Evolutionary conservation across 148 eudicot genomes (phyloP), one percentile per base, ranked within the genome.

Genomic region (Hydrangea macrophylla): DNA sequence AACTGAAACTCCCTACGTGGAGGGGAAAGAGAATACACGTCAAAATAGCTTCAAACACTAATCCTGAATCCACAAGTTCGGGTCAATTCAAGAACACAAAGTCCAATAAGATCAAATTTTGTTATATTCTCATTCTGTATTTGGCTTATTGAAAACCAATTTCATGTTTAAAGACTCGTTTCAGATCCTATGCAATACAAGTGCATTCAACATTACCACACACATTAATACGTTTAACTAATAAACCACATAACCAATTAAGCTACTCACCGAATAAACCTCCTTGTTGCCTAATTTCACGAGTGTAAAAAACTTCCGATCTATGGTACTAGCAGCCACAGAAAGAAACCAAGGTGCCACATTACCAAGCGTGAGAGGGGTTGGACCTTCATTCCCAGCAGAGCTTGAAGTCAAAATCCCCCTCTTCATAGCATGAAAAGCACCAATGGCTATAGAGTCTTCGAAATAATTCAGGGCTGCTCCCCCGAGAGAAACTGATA

Each of bases 291-390:
- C 68, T 18, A 64, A 18, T 5, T 25, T 24, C 13, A 64, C 39
- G 7, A 17, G 17, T 13, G 68, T 50, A 4, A 17, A 1, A 15
- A 64, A 64, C 15, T 27, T 44, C 5, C 68, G 33, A n/a, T 48
- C 68, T n/a, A 48, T 64, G 56, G 68, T 64, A 56, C 68, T 64
- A 28, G 68, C 68, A 18, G 68, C 68, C 1, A 64, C 68, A 0
- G 56, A 45, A 7, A 64, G 68, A 44, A 20, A 64, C 68, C 68
- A 64, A 0, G 68, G 55, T n/a, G 56, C 22, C 1, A 27, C 11
- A 8, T 15, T 64, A 6, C 37, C 12, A 12, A 28, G 7, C 23
- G 68, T 27, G 12, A 0, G 24, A 8, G 48, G 3, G 5, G 10
- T 18, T 3, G 58, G 58, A n/a, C n/a, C n/a, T n/a, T 2, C 4